phyloP scores from a whole-genome alignment of 805 yeast genomes.

The Candida maris region DNA sequence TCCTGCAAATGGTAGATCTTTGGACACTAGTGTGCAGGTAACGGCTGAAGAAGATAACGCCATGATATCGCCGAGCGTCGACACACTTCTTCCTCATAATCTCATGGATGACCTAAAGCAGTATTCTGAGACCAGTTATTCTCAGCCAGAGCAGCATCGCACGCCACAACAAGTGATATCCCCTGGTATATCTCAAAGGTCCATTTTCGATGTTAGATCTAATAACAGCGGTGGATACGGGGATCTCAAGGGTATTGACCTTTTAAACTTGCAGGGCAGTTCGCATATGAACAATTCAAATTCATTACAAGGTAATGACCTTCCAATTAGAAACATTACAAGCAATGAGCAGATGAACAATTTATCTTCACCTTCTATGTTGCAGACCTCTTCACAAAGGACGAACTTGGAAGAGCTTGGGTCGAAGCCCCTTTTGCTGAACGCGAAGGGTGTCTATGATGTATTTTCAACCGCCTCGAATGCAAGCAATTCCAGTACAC shows the following conservation, averaged over 20 bases:
- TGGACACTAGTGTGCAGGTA: slow-evolving; percentile 1
- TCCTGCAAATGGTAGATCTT: slow-evolving; percentile 5
- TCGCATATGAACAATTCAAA: slow-evolving; percentile 1
- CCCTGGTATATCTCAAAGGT: slow-evolving; percentile 14
- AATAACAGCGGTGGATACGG: slow-evolving; percentile 6
- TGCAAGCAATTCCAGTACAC: slow-evolving; percentile 14
- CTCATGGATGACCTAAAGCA: slow-evolving; percentile 27
- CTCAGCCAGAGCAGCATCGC: slow-evolving; percentile 4
- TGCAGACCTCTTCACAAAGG: neutral
- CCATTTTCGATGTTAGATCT: slow-evolving; percentile 16
- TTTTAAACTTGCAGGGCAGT: slow-evolving; percentile 1
- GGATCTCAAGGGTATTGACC: slow-evolving; percentile 8
- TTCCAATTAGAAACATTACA: slow-evolving; percentile 1
- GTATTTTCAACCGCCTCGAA: slow-evolving; percentile 16
- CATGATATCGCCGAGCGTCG: slow-evolving; percentile 18
- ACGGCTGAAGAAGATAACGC: slow-evolving; percentile 1
- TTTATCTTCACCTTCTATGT: slow-evolving; percentile 8
- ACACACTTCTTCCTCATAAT: slow-evolving; percentile 28
- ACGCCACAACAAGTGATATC: slow-evolving; percentile 8
- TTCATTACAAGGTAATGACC: neutral
- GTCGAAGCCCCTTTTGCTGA: slow-evolving; percentile 8
- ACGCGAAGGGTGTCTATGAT: slow-evolving; percentile 18
- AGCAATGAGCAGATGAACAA: no score
- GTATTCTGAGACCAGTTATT: slow-evolving; percentile 2
- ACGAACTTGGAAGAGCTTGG: slow-evolving; percentile 10